Conservation (phyloP, 345 rosid species). For the Murraya koenigii region DNA sequence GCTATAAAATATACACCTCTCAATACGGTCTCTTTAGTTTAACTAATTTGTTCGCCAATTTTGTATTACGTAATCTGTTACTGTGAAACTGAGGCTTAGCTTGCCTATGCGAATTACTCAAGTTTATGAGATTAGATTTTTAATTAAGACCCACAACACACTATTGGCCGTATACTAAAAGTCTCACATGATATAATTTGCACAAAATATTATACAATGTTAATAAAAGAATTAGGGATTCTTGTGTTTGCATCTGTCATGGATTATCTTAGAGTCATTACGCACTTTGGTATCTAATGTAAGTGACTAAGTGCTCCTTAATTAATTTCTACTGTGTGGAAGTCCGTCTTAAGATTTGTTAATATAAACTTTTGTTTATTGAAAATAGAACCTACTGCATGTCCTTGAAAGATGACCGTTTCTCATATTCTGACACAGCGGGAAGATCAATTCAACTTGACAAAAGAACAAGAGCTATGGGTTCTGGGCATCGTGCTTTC, state of each 20-base stretch:
- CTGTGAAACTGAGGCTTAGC: no score
- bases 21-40: no score
- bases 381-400: neutral
- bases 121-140: no score
- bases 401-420: slow-evolving; percentile 6
- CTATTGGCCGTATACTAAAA: no score
- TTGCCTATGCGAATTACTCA: no score
- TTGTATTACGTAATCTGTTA: no score
- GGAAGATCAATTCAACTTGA: slow-evolving; percentile 68
- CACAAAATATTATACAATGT: no score
- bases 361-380: neutral
- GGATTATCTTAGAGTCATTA: slow-evolving; percentile 90
- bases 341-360: neutral
- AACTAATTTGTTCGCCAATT: no score
- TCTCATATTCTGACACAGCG: slow-evolving; percentile 25
- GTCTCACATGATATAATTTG: no score
- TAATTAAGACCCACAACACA: no score
- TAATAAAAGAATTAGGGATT: slow-evolving; percentile 33
- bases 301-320: slow-evolving; percentile 48
- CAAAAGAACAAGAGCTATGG: slow-evolving; percentile 77
- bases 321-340: neutral
- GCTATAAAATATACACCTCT: no score
- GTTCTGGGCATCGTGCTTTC: slow-evolving; percentile 94
- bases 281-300: slow-evolving; percentile 73
- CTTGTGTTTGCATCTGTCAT: slow-evolving; percentile 98